phyloP scores from a whole-genome alignment of 176 grass and related monocot species.

The Puya raimondii region DNA sequence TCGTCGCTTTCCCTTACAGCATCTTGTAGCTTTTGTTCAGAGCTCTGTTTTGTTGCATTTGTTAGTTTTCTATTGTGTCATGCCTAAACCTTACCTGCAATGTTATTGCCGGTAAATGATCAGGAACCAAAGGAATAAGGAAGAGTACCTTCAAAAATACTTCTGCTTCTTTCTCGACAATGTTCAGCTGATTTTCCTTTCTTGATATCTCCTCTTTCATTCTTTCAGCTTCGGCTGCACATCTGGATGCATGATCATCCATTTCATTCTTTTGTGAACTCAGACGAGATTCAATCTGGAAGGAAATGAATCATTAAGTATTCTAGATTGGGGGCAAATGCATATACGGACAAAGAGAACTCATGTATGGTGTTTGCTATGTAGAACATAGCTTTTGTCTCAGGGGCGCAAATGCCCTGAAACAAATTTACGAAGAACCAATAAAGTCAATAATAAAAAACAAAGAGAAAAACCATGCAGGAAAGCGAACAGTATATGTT shows the following conservation, averaged over 20 bases:
- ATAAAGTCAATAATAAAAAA: too few relatives aligned
- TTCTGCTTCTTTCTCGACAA: constrained; percentile 39
- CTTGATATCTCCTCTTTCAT: constrained; percentile 33
- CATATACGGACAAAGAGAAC: neutral
- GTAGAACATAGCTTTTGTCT: neutral
- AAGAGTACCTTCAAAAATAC: constrained; percentile 51
- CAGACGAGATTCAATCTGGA: constrained; percentile 34
- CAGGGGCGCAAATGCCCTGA: too few relatives aligned
- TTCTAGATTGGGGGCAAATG: too few relatives aligned
- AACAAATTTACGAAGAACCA: too few relatives aligned
- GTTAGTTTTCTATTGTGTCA: constrained; percentile 2
- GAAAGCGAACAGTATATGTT: too few relatives aligned
- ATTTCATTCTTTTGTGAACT: constrained; percentile 38
- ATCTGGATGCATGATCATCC: constrained; percentile 36
- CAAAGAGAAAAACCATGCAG: too few relatives aligned
- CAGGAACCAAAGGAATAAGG: neutral
- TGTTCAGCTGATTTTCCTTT: constrained; percentile 35
- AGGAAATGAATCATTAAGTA: constrained; percentile 3
- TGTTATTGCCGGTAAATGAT: neutral
- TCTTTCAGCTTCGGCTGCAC: constrained; percentile 30
- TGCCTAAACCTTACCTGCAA: neutral
- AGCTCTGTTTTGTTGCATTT: constrained; percentile 27
- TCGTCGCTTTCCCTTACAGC: constrained; percentile 20
- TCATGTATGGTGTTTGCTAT: too few relatives aligned
- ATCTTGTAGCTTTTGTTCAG: constrained; percentile 36